phyloP scores from a whole-genome alignment of 2,329 filamentous ascomycete genomes.

The Ascosphaera apis region DNA sequence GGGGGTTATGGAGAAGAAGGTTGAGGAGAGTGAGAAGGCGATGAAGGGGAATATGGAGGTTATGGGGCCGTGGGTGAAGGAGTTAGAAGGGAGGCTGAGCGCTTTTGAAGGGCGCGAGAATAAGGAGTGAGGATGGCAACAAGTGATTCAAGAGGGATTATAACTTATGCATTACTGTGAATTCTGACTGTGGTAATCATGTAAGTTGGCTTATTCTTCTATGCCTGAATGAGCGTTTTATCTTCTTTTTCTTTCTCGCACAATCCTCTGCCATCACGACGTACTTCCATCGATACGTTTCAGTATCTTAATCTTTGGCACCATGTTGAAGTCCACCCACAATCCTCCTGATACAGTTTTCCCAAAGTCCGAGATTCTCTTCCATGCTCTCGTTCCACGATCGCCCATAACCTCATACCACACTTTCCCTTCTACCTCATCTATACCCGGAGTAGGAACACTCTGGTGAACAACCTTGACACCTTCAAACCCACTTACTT shows the following conservation, averaged over 20 bases:
- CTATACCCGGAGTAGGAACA: constrained; percentile 3
- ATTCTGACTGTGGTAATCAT: no score
- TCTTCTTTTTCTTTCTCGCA: not conserved
- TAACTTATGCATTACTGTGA: no score
- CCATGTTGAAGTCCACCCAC: constrained; percentile 32
- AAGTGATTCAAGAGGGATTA: no score
- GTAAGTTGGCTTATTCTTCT: no score
- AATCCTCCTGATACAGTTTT: constrained; percentile 22
- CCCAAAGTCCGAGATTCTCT: constrained; percentile 8
- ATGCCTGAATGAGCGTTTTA: constrained; percentile 4
- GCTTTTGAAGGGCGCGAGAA: constrained; percentile 23
- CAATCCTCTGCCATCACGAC: no score
- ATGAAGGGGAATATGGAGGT: constrained; percentile 61
- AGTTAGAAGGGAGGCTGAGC: constrained; percentile 54
- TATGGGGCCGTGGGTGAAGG: constrained; percentile 77
- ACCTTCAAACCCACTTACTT: constrained; percentile 28
- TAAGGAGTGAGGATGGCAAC: not conserved
- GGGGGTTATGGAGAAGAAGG: constrained; percentile 51
- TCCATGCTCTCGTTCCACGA: constrained; percentile 11
- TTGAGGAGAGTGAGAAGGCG: constrained; percentile 43
- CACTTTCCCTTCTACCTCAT: constrained; percentile 13
- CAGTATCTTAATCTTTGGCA: constrained; percentile 30
- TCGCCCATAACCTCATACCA: constrained; percentile 15
- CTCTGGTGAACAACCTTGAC: constrained; percentile 18
- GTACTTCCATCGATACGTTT: constrained; percentile 4